Conservation (phyloP, 2,329 filamentous ascomycete genomes). For the Lecanicillium sp. region DNA sequence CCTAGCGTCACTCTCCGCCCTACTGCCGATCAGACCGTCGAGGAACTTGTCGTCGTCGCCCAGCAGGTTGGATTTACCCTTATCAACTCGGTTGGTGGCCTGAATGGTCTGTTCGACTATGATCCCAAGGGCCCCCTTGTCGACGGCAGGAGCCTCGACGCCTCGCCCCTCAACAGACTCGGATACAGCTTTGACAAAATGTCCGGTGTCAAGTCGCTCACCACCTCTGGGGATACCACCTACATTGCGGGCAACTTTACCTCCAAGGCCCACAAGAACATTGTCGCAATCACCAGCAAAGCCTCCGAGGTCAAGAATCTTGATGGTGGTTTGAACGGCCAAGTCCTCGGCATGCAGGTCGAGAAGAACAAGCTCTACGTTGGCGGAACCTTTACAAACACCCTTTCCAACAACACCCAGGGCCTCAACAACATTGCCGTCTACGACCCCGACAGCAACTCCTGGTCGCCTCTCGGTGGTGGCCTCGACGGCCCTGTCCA, state of each 20-base stretch:
- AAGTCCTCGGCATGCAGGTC: conserved; percentile 65
- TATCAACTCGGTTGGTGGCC: conserved; percentile 65
- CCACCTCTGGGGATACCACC: conserved; percentile 54
- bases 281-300: conserved; percentile 62
- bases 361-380: conserved; percentile 66
- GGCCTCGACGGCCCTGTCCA: conserved; percentile 77
- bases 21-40: conserved; percentile 53
- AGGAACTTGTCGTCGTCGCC: conserved; percentile 73
- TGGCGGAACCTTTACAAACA: conserved; percentile 78
- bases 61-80: conserved; percentile 76
- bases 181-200: conserved; percentile 61
- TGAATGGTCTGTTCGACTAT: conserved; percentile 90
- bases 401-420: conserved; percentile 51
- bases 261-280: conserved; percentile 60
- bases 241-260: conserved; percentile 86
- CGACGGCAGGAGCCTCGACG: conserved; percentile 56
- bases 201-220: conserved; percentile 67
- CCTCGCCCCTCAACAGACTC: conserved; percentile 70
- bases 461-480: conserved; percentile 74
- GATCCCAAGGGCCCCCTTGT: conserved; percentile 53
- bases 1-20: conserved; percentile 76
- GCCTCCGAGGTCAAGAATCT: conserved; percentile 56
- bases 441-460: conserved; percentile 62
- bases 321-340: conserved; percentile 71
- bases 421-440: conserved; percentile 70